Evolutionary conservation across 345 rosid genomes (phyloP), one percentile per base, ranked within the genome.

Genomic region (Hypericum androsaemum): DNA sequence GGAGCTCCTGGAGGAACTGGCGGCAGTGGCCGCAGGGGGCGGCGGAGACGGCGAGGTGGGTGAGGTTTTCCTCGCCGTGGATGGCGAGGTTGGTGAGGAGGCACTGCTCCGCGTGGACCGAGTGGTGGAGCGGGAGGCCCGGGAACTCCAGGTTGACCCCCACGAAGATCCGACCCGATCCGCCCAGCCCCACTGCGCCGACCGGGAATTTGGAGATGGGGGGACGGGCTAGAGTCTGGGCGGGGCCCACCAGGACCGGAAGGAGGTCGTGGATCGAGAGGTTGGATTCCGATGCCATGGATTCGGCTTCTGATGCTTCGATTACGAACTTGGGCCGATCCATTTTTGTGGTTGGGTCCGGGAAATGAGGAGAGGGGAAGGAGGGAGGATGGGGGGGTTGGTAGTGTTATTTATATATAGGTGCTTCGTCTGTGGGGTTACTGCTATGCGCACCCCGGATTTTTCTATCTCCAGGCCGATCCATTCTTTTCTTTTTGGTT

Each of bases 11-110:
- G 6, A 83, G 50, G 71, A 92, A 92, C 32, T 92, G 98, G 52
- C 98, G 98, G 84, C 98, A 92, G 82, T 92, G 98, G 53, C 98
- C 98, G 36, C 98, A 92, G 0, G 98, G 98, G 36, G 98, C 88
- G 72, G 86, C 60, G 64, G 97, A 92, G 64, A 92, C 98, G 54
- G 90, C 86, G 49, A 92, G 7, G 78, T 22, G 66, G 6, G 52
- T 50, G 72, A 88, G 84, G 0, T 50, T 41, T 40, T 64, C 72
- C 48, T 92, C 97, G 12, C 57, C 69, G 70, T 88, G 73, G 78
- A 92, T 76, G 32, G 69, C 55, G 64, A 92, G 88, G 46, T 88
- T 92, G 56, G 94, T 85, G 66, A 88, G 52, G 72, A 92, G 95
- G 73, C 88, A 88, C 52, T 92, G 98, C 54, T 92, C 98, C 63